A percentile compares a stretch with the other conserved stretches of the same genome.
These are phyloP conservation scores for Verbena officinalis DNA, from an alignment of 257 asterid species.

Conservation along the genomic window DNA sequence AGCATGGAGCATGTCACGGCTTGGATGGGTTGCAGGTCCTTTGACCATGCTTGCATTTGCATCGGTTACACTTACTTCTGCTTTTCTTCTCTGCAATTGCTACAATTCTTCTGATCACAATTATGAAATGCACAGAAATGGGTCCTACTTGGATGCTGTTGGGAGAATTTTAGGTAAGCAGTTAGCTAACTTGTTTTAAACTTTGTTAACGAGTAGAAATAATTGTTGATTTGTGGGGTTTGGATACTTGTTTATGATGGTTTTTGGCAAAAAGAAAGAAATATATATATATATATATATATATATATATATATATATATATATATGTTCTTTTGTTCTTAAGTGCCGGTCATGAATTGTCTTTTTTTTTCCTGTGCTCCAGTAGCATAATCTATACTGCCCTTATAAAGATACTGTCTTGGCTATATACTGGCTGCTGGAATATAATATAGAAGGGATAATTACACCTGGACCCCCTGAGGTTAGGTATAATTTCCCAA, in stretches of 20 bases:
- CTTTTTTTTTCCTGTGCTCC: not conserved
- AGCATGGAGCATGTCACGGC: slow-evolving; percentile 79
- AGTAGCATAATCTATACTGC: not conserved
- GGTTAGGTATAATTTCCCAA: too few species aligned
- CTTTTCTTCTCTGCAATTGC: slow-evolving; percentile 59
- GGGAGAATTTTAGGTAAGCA: slow-evolving; percentile 43
- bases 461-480: too few species aligned
- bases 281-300: slow-evolving; percentile 17
- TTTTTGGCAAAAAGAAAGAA: not conserved
- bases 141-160: slow-evolving; percentile 70
- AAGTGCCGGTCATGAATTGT: not conserved
- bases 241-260: not conserved
- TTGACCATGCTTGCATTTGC: slow-evolving; percentile 62
- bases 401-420: not conserved
- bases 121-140: slow-evolving; percentile 39
- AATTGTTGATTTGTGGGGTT: not conserved
- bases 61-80: slow-evolving; percentile 53
- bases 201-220: not conserved
- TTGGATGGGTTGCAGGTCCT: slow-evolving; percentile 92
- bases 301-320: not conserved
- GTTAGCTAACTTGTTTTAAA: not conserved
- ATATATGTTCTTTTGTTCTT: not conserved
- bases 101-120: slow-evolving; percentile 46
- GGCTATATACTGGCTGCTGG: not conserved
- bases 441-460: not conserved